Evolutionary conservation across 1,284 basidiomycete species (phyloP).

Genomic region (Melampsora larici-populina): DNA sequence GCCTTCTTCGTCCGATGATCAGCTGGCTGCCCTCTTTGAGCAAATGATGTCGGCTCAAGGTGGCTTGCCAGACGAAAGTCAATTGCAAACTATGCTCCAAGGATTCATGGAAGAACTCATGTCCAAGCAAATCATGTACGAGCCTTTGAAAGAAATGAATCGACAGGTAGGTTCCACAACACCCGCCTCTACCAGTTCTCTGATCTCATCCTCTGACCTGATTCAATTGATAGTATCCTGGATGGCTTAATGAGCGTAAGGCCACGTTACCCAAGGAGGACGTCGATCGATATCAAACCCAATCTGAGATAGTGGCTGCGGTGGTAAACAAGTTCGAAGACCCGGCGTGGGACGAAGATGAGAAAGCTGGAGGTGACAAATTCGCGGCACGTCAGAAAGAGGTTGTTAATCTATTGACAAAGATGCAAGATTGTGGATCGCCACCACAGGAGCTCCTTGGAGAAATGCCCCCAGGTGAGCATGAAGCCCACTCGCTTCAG

Average conservation of each 20-base stretch:
- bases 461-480: constrained; percentile 70
- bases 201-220: neutral
- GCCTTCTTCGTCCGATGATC: constrained; percentile 17
- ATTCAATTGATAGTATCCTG: constrained; percentile 66
- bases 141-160: constrained; percentile 81
- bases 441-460: constrained; percentile 90
- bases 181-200: neutral
- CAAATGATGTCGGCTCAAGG: constrained; percentile 48
- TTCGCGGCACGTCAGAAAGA: constrained; percentile 63
- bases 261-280: constrained; percentile 62
- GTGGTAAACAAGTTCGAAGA: constrained; percentile 74
- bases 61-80: constrained; percentile 60
- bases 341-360: constrained; percentile 54
- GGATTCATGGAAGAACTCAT: constrained; percentile 90
- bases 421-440: constrained; percentile 82
- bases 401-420: constrained; percentile 58
- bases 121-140: constrained; percentile 87
- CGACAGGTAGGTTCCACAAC: constrained; percentile 64
- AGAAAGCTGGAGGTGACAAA: constrained; percentile 56
- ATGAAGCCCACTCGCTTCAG: neutral
- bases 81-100: constrained; percentile 74
- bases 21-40: constrained; percentile 38
- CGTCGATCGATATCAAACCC: constrained; percentile 66
- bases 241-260: constrained; percentile 65
- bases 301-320: constrained; percentile 64